Evolutionary conservation across 345 rosid species (phyloP), one percentile per base, ranked within the genome.

Genomic region (Aquilaria sinensis): DNA sequence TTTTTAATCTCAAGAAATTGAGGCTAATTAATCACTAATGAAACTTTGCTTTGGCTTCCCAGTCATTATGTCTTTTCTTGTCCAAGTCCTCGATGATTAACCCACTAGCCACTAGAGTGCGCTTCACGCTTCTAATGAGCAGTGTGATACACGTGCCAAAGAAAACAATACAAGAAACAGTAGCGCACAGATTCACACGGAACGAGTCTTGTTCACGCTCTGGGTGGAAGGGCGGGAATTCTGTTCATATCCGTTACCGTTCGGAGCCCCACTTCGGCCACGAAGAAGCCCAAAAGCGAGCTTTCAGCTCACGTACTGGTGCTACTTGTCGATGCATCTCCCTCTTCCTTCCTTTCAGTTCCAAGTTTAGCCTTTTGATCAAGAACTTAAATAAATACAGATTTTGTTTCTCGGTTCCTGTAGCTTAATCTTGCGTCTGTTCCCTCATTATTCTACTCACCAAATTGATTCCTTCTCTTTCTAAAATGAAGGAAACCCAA

Each of bases 401-500:
- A 23, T 23, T 23, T 23, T 4, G n/a, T 10, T 37, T 4, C 15
- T 12, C 12, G 11, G 57, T 69, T 12, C 58, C 59, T 37, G 48
- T 56, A 65, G 31, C 29, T 54, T 63, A 43, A 14, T 13, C 30
- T 13, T 30, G 32, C 13, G 13, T 9, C 9, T 52, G 16, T 53
- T 45, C 10, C 32, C 23, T 37, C 23, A 51, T 51, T 61, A 33
- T 50, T 61, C 32, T 34, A 54, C 31, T 33, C 31, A 47, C 57
- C 58, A 53, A 56, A 34, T 10, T 12, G 3, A 15, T 53, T 29
- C 15, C 30, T 41, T 47, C 47, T 56, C 14, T 69, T 31, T 10
- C 57, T 65, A 16, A 62, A 51, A 23, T 45, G 32, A 46, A 58
- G 51, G 32, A 69, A 13, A 63, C 66, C 48, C 58, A 15, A 61